Evolutionary conservation across 345 rosid genomes (phyloP), one percentile per base, ranked within the genome.

Genomic region (Salix brachista): DNA sequence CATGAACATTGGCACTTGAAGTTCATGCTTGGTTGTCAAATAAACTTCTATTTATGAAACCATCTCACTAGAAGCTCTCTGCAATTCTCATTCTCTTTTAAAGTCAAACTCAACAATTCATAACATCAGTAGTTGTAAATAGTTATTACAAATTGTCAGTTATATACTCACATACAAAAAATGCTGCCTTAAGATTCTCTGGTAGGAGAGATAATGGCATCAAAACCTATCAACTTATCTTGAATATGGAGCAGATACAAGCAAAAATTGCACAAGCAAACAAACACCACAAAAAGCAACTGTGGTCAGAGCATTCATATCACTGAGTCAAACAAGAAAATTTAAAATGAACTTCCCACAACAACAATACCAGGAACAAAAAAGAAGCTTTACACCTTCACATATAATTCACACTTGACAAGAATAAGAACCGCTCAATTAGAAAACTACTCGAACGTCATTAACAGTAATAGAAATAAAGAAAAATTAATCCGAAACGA

Each of bases 371-470:
- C 64, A 46, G 50, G 18, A 6, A 52, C 0, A 19, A 23, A 30
- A 42, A 36, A 42, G 48, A 48, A 5, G 21, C 42, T 21, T 32
- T 44, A 75, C 16, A n/a, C 71, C 32, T 36, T 36, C 42, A 4
- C 46, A 67, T 67, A 7, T 30, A 4, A 7, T 37, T 23, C 50
- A 36, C 67, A 56, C 37, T 39, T 58, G 67, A 60, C 8, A 23
- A 73, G 46, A 74, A 65, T 48, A 12, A 74, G 64, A 67, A 37
- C 71, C 16, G 32, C 77, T 65, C 58, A 21, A 65, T 65, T 32
- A 74, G 48, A 65, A 64, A 70, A 48, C 23, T 34, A 66, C 25
- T 56, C 61, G 9, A 56, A 58, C 23, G 64, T 58, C 64, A 58
- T 9, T 58, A 58, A 3, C 64, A 58, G 23, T 58, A 3, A n/a